Percentiles rank a stretch among this genome's conserved stretches.
Evolutionary conservation across 2,329 filamentous ascomycete species (phyloP).

Genomic region (Colletotrichum euphorbiae): DNA sequence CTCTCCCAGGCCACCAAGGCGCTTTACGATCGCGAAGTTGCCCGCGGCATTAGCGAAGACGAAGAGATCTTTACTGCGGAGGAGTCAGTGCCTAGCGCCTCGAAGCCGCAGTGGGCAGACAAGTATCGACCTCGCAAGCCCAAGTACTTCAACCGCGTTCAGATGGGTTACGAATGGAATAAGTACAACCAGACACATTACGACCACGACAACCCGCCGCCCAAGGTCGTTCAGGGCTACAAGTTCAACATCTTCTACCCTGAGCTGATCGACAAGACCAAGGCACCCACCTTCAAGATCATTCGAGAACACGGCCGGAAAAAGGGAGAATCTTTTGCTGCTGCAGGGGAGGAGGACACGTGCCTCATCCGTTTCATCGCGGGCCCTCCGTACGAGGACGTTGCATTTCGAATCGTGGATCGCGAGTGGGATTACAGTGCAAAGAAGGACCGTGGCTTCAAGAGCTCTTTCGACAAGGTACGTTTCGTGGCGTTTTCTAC

Average conservation of each 20-base stretch:
- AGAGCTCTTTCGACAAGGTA: conserved; percentile 97
- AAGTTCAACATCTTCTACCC: conserved; percentile 99
- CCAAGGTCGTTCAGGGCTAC: conserved; percentile 98
- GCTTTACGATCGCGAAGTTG: conserved; percentile 91
- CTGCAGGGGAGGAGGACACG: conserved; percentile 95
- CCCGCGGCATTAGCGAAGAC: conserved; percentile 89
- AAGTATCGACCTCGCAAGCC: conserved; percentile 93
- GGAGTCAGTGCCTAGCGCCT: conserved; percentile 75
- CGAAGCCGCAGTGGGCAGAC: conserved; percentile 81
- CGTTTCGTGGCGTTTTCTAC: conserved; percentile 4
- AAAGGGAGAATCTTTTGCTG: conserved; percentile 90
- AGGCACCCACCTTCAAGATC: conserved; percentile 95
- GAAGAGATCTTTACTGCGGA: conserved; percentile 96
- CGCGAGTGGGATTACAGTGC: conserved; percentile 99
- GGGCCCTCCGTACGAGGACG: conserved; percentile 94
- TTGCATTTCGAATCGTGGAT: conserved; percentile 97
- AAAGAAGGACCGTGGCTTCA: conserved; percentile 93
- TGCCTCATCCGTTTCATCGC: conserved; percentile 96
- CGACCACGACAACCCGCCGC: conserved; percentile 96
- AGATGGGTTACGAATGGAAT: conserved; percentile 99
- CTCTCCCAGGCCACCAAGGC: conserved; percentile 89
- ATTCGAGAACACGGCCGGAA: conserved; percentile 91
- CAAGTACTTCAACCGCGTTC: conserved; percentile 95
- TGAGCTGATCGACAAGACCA: conserved; percentile 93
- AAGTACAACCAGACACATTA: conserved; percentile 99